Percentiles rank a stretch among this genome's conserved stretches.
phyloP scores from a whole-genome alignment of 2,329 filamentous ascomycete genomes.

The Xylariaceae sp. region DNA sequence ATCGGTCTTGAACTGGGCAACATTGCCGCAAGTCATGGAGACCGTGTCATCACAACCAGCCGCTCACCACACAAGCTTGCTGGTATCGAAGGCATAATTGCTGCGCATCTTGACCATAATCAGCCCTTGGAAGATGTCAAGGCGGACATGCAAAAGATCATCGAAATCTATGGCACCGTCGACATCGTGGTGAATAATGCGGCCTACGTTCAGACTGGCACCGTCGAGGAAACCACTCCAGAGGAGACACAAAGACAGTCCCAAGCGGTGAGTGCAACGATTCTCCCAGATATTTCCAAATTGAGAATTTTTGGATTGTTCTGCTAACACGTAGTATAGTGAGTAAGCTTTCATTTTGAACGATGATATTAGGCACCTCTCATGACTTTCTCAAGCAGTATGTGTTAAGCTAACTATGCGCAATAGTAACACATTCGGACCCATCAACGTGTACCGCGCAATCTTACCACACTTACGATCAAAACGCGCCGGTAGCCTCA shows the following conservation, averaged over 20 bases:
- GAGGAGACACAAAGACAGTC: constrained; percentile 28
- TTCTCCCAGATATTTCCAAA: no score
- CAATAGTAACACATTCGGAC: constrained; percentile 39
- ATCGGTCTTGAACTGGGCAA: constrained; percentile 45
- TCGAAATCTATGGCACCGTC: constrained; percentile 37
- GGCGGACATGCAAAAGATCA: constrained; percentile 35
- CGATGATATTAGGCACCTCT: no score
- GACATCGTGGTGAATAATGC: constrained; percentile 48
- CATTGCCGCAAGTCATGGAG: constrained; percentile 40
- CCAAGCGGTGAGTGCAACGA: no score
- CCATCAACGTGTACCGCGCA: constrained; percentile 35
- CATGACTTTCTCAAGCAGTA: no score
- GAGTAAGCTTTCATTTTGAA: no score
- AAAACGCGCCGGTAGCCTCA: constrained; percentile 31
- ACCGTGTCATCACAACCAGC: constrained; percentile 48
- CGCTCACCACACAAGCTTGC: constrained; percentile 37
- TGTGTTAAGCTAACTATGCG: no score
- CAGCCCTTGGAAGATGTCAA: constrained; percentile 34
- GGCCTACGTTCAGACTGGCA: constrained; percentile 42
- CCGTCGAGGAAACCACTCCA: constrained; percentile 37
- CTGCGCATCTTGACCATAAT: constrained; percentile 41
- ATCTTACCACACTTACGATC: constrained; percentile 36
- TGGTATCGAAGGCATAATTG: constrained; percentile 33
- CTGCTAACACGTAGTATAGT: no score
- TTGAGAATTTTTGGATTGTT: no score